Evolutionary conservation across 2,329 filamentous ascomycete species (phyloP), one percentile per base, ranked within the genome.

Genomic region (Alternaria burnsii): DNA sequence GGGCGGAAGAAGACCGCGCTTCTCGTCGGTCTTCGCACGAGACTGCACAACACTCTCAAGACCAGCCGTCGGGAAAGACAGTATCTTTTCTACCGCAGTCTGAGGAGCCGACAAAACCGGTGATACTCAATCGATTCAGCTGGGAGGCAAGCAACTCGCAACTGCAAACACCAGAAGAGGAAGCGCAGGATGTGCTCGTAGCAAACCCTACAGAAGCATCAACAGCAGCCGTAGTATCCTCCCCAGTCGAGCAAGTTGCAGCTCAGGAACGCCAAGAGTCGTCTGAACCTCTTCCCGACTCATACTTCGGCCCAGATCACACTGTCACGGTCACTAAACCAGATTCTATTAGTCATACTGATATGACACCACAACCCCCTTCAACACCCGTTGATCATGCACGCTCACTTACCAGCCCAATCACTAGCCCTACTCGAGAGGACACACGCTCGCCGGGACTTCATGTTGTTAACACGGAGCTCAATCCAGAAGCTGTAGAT

Each of bases 1-100:
- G 88, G 84, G 83, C 83, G 3, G 81, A 84, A 26, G 76, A 78
- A 9, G 83, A 82, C 43, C 82, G 84, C 26, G 51, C 61, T 20
- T 69, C 72, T 42, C 81, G 80, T 46, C 74, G 38, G 57, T 70
- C 43, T 53, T 77, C 70, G 46, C 64, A 64, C 41, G 72, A 68
- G 71, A 67, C 54, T 58, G 68, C 54, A 62, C 72, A 41, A 18
- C 59, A 34, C 16, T 58, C 62, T 20, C 68, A 72, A 43, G 68
- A 61, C 14, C 66, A 51, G 16, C 30, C 65, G 9, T 34, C 63
- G 28, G 59, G 58, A 18, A 52, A 58, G 9, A 55, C 58, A 34
- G 42, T 48, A 9, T 32, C 62, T 16, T 51, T 59, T n/a, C 52
- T 58, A 8, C 48, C 66, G 16, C 65, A 67, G 4, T 58, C 63